Evolutionary conservation across 805 yeast species (phyloP).

Genomic region (Candida palmyrensis): DNA sequence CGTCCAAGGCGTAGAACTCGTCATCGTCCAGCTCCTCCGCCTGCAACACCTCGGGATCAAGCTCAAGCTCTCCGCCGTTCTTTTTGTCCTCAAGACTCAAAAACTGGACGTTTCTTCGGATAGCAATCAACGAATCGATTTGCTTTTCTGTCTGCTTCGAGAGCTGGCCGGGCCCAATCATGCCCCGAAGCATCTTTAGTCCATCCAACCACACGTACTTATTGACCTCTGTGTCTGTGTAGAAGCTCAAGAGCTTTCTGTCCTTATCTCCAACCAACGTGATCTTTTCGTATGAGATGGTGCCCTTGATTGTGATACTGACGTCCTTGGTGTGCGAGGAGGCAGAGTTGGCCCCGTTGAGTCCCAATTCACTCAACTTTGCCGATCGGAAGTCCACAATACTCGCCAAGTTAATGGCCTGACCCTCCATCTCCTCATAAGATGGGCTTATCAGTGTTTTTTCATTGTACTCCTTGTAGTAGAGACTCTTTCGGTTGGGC

Average conservation of each 20-base stretch:
- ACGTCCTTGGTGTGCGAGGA: background rate
- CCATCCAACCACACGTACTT: conserved; percentile 80
- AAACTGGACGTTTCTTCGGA: conserved; percentile 37
- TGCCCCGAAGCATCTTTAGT: conserved; percentile 43
- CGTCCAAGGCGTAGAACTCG: conserved; percentile 21
- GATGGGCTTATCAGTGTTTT: conserved; percentile 48
- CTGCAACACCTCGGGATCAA: conserved; percentile 8
- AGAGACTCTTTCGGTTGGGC: conserved; percentile 57
- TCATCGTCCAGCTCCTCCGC: conserved; percentile 24
- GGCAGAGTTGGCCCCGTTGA: conserved; percentile 30
- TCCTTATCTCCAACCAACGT: conserved; percentile 40
- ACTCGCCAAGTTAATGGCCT: conserved; percentile 45
- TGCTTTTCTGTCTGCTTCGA: conserved; percentile 35
- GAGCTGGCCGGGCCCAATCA: conserved; percentile 24
- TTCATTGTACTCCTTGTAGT: conserved; percentile 54
- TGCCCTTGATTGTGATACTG: conserved; percentile 49
- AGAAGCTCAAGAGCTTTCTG: conserved; percentile 50
- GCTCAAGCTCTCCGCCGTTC: conserved; percentile 9
- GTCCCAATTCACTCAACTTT: conserved; percentile 33
- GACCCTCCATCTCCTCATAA: conserved; percentile 52
- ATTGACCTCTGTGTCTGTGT: conserved; percentile 63
- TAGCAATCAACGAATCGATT: conserved; percentile 26
- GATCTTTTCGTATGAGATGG: conserved; percentile 54
- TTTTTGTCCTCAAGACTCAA: conserved; percentile 25
- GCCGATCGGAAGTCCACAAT: conserved; percentile 47